Evolutionary conservation across 2,329 filamentous ascomycete genomes (phyloP), one percentile per base, ranked within the genome.

Genomic region (Samsoniella hepiali): DNA sequence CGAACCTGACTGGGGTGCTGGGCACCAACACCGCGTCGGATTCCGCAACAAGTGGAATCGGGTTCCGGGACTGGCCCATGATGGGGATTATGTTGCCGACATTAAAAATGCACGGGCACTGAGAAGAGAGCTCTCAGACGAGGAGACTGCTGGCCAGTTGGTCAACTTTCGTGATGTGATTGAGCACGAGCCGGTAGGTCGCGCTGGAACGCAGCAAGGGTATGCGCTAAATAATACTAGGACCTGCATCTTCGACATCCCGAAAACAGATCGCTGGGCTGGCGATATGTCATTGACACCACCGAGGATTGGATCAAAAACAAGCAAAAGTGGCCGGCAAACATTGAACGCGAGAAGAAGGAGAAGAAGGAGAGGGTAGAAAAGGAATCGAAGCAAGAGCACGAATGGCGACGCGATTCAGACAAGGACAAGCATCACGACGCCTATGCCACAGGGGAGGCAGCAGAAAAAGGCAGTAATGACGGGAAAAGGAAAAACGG

Each of bases 281-380:
- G 82, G 81, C 72, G 82, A 42, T 82, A 79, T 66, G 78, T 83
- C 11, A 70, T 84, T 0, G 73, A 82, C 42, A 74, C 75, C 10
- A 79, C 79, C 0, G 81, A 84, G 63, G 75, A 81, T 58, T 80
- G 76, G 70, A 73, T 84, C 62, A 84, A 82, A 69, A 75, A 79
- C 44, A 67, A 75, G 8, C 73, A 84, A 64, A 68, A 75, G 1
- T 84, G 81, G 81, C 80, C 79, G 0, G 75, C 77, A 0, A 84
- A 84, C 66, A 66, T 69, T 32, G 67, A 73, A 63, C 71, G 72
- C 4, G 22, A 45, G 29, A 40, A 64, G 38, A 60, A 64, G 47
- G 56, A 69, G 59, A 47, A 67, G 27, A 67, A 72, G 44, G 66
- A 71, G 5, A 62, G 68, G n/a, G 62, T 66, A 45, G 42, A 64